A percentile compares a stretch with the other conserved stretches of the same genome.
These are phyloP conservation scores for Sporothrix globosa DNA, from an alignment of 2,329 filamentous ascomycete species.

Conservation along the genomic window DNA sequence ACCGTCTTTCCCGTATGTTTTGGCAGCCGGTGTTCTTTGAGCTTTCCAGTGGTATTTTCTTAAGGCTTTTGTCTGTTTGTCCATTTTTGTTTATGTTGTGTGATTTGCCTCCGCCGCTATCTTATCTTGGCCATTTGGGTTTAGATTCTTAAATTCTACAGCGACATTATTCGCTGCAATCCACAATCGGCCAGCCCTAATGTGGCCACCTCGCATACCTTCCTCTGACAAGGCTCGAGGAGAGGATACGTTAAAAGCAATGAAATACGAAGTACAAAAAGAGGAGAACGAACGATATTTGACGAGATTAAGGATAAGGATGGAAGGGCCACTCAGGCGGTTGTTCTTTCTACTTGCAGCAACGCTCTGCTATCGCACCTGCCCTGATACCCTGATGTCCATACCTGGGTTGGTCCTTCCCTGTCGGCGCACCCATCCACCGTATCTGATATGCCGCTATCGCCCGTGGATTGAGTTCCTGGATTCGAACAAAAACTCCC, in stretches of 20 bases:
- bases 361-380: constrained; percentile 12
- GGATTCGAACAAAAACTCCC: constrained; percentile 27
- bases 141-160: too few species aligned
- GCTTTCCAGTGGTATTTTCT: background rate
- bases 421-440: background rate
- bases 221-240: background rate
- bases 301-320: background rate
- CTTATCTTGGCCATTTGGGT: background rate
- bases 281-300: background rate
- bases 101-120: constrained; percentile 18
- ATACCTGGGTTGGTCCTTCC: background rate
- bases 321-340: background rate
- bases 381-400: background rate
- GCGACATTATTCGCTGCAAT: background rate
- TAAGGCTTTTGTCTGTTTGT: background rate
- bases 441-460: background rate
- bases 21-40: background rate
- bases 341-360: constrained; percentile 11
- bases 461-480: constrained; percentile 14
- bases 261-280: background rate
- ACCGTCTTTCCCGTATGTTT: background rate
- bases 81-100: background rate
- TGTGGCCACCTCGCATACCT: background rate
- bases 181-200: background rate
- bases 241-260: background rate